Evolutionary conservation across 192 early-diverging fungal species (phyloP).

Genomic region (Coemansia sp.): DNA sequence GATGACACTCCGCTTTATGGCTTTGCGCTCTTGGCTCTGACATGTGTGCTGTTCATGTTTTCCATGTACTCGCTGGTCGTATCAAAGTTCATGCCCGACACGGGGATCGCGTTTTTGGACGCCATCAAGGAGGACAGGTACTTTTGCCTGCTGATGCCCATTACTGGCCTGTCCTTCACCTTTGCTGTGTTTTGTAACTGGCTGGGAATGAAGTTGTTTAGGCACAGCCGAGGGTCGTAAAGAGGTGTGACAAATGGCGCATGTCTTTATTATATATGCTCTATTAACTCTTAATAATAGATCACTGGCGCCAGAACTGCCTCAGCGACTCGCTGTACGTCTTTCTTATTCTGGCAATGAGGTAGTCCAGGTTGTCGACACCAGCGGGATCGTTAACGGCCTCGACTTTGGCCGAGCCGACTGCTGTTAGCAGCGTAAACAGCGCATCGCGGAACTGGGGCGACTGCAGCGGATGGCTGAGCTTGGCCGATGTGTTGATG

Average conservation of each 20-base stretch:
- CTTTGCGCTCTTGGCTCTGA: conserved; percentile 57
- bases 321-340: conserved; percentile 28
- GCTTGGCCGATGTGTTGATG: conserved; percentile 20
- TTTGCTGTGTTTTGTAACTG: conserved; percentile 87
- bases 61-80: conserved; percentile 66
- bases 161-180: conserved; percentile 70
- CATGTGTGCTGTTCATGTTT: conserved; percentile 59
- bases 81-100: conserved; percentile 67
- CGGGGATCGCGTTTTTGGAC: conserved; percentile 65
- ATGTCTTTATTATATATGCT: no score
- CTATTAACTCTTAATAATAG: no score
- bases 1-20: conserved; percentile 72
- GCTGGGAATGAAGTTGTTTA: conserved; percentile 93
- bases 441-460: conserved; percentile 31
- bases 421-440: conserved; percentile 18
- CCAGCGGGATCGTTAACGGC: conserved; percentile 24
- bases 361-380: conserved; percentile 31
- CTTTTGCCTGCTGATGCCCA: conserved; percentile 79
- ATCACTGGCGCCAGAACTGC: conserved; percentile 8
- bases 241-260: background rate
- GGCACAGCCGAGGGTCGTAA: conserved; percentile 65
- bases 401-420: conserved; percentile 19
- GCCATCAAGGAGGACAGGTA: conserved; percentile 73
- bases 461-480: conserved; percentile 21
- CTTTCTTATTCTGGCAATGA: conserved; percentile 20